phyloP scores from a whole-genome alignment of 192 early-diverging fungal genomes.

The Radiomyces spectabilis region DNA sequence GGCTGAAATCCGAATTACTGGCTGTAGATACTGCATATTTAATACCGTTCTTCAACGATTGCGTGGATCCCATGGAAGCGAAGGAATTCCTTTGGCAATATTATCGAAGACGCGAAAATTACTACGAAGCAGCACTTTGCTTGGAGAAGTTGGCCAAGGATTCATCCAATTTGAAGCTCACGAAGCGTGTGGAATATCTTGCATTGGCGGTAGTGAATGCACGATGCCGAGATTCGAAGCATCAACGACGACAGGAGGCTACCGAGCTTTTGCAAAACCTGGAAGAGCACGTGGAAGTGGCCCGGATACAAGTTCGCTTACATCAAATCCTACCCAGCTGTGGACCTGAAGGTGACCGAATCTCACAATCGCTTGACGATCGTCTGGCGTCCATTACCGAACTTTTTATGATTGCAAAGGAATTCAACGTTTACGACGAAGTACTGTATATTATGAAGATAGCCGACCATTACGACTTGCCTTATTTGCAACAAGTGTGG shows the following conservation, averaged over 20 bases:
- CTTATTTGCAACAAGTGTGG: too few species aligned
- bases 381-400: too few species aligned
- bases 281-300: conserved; percentile 2
- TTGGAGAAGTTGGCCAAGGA: conserved; percentile 4
- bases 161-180: neutral
- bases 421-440: too few species aligned
- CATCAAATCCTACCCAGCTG: too few species aligned
- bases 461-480: too few species aligned
- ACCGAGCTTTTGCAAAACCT: neutral
- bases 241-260: neutral
- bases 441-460: too few species aligned
- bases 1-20: conserved; percentile 8
- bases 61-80: neutral
- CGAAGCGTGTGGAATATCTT: conserved; percentile 11
- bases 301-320: too few species aligned
- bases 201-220: conserved; percentile 12
- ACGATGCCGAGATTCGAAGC: neutral
- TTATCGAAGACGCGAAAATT: conserved; percentile 4
- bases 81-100: conserved; percentile 18
- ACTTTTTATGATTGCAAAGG: too few species aligned
- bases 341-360: too few species aligned
- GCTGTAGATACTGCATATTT: conserved; percentile 5
- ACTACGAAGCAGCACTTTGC: conserved; percentile 15
- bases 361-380: too few species aligned
- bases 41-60: conserved; percentile 12